A percentile compares a stretch with the other conserved stretches of the same genome.
These are phyloP conservation scores for Acmispon strigosus DNA, from an alignment of 306 rosid species.

Conservation along the genomic window DNA sequence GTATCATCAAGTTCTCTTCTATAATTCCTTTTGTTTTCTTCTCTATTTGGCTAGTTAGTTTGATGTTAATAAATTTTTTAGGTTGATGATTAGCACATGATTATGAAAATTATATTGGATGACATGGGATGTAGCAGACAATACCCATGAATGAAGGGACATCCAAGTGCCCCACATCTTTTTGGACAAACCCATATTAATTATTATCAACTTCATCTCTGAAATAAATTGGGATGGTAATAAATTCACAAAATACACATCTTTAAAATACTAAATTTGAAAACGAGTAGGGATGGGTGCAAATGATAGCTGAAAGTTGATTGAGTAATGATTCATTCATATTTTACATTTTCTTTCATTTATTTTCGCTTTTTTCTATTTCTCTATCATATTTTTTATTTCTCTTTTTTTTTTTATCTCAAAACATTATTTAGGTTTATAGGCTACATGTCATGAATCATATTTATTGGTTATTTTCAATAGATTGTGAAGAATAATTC, in stretches of 20 bases:
- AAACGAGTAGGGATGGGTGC: background rate
- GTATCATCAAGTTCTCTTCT: background rate
- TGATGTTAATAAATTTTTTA: background rate
- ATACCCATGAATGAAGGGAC: background rate
- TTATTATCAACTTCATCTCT: background rate
- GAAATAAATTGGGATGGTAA: background rate
- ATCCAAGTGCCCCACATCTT: background rate
- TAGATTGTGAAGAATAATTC: no score
- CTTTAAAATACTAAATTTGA: background rate
- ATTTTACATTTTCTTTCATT: no score
- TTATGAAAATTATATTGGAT: constrained; percentile 5
- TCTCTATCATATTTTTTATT: no score
- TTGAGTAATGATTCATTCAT: no score
- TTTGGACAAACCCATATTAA: background rate
- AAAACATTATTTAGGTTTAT: no score
- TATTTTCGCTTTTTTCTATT: no score
- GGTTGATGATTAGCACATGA: background rate
- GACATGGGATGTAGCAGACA: background rate
- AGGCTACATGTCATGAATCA: no score
- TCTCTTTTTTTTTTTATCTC: no score
- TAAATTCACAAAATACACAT: background rate
- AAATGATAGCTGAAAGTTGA: background rate
- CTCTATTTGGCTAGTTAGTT: background rate
- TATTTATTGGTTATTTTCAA: no score
- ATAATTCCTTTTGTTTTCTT: background rate